Percentiles rank a stretch among this genome's conserved stretches.
Conservation (phyloP, 2,329 filamentous ascomycete species). For the Orbilia oligospora region DNA sequence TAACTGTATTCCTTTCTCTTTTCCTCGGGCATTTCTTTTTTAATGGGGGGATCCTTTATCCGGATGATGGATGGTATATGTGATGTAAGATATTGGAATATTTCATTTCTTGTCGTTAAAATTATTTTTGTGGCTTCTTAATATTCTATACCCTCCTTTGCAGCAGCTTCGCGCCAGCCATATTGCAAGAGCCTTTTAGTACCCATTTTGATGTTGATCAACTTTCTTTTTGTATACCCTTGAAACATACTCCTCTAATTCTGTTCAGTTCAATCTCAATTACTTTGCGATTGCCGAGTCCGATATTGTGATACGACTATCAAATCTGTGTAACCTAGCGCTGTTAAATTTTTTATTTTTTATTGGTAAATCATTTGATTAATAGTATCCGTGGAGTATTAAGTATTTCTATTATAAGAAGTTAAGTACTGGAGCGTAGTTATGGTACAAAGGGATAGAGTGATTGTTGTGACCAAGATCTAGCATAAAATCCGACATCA, state of each 20-base stretch:
- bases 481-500: too few relatives aligned
- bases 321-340: slow-evolving; percentile 28
- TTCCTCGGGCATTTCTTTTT: background rate
- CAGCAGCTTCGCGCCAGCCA: slow-evolving; percentile 19
- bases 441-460: too few relatives aligned
- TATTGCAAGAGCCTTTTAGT: background rate
- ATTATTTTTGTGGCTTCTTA: background rate
- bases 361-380: too few relatives aligned
- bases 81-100: slow-evolving; percentile 47
- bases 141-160: slow-evolving; percentile 48
- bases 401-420: background rate
- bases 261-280: background rate
- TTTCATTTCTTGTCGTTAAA: background rate
- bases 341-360: too few relatives aligned
- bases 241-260: background rate
- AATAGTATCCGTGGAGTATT: background rate
- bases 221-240: slow-evolving; percentile 5
- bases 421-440: too few relatives aligned
- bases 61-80: slow-evolving; percentile 23
- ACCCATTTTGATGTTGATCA: slow-evolving; percentile 1
- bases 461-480: too few relatives aligned
- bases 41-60: slow-evolving; percentile 10
- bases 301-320: background rate
- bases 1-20: background rate
- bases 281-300: background rate